A percentile compares a stretch with the other conserved stretches of the same genome.
phyloP scores from a whole-genome alignment of 1,139 yeast genomes.

The Suhomyces kunorum region DNA sequence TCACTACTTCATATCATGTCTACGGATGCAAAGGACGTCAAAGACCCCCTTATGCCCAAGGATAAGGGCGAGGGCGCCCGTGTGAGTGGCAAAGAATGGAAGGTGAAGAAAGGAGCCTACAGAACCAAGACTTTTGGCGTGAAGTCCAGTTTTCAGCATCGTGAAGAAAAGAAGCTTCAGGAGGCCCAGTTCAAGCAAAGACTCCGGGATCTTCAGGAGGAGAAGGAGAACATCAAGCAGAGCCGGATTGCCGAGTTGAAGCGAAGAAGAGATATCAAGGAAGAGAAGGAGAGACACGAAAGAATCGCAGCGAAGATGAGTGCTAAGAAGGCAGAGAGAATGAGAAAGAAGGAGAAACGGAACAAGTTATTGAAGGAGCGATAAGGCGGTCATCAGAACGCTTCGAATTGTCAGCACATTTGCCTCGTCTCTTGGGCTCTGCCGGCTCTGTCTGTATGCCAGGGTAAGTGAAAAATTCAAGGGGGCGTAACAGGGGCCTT shows the following conservation, averaged over 20 bases:
- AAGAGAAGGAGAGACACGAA: slow-evolving; percentile 73
- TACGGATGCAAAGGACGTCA: slow-evolving; percentile 1
- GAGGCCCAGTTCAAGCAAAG: slow-evolving; percentile 52
- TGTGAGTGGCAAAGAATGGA: slow-evolving; percentile 32
- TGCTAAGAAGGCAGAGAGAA: slow-evolving; percentile 74
- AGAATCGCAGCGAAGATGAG: slow-evolving; percentile 72
- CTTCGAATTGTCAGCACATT: not conserved
- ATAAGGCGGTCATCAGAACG: too few relatives aligned
- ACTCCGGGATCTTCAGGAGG: slow-evolving; percentile 59
- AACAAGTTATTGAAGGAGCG: slow-evolving; percentile 75
- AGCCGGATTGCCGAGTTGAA: slow-evolving; percentile 55
- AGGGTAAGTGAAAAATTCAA: not conserved
- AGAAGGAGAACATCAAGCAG: slow-evolving; percentile 56
- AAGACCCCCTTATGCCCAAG: slow-evolving; percentile 18
- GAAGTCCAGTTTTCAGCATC: slow-evolving; percentile 23
- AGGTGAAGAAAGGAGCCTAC: slow-evolving; percentile 29
- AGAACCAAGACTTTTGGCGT: slow-evolving; percentile 25
- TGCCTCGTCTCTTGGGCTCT: not conserved
- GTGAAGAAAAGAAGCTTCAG: slow-evolving; percentile 40
- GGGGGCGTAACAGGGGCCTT: too few relatives aligned
- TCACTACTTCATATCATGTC: slow-evolving; percentile 4
- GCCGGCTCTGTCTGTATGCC: not conserved
- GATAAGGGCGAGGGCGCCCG: slow-evolving; percentile 28
- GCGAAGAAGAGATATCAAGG: slow-evolving; percentile 68
- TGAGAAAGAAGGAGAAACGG: slow-evolving; percentile 80